Evolutionary conservation across 2,329 filamentous ascomycete genomes (phyloP).

Genomic region (Fusarium albosuccineum): DNA sequence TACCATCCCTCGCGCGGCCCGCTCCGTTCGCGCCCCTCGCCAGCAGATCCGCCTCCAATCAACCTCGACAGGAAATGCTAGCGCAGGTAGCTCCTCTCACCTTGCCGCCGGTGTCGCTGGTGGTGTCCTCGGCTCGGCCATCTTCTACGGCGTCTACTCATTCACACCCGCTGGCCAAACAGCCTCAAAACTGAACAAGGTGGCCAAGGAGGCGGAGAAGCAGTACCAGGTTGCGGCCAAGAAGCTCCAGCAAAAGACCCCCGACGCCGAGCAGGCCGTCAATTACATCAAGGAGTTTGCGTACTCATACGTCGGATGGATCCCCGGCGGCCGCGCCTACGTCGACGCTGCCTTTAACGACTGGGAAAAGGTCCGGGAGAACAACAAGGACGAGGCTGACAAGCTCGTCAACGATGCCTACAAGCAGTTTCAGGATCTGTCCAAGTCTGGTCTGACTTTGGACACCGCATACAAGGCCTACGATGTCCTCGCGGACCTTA

Average conservation of each 20-base stretch:
- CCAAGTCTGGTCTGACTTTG: slow-evolving; percentile 70
- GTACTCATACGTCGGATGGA: slow-evolving; percentile 77
- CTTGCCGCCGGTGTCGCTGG: slow-evolving; percentile 58
- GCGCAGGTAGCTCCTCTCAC: slow-evolving; percentile 47
- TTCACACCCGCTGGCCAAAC: slow-evolving; percentile 60
- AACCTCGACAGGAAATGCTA: slow-evolving; percentile 46
- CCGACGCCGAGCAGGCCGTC: slow-evolving; percentile 75
- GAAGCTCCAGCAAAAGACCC: slow-evolving; percentile 72
- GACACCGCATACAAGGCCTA: slow-evolving; percentile 72
- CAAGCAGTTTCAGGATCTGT: slow-evolving; percentile 72
- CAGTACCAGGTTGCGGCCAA: slow-evolving; percentile 72
- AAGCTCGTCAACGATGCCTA: slow-evolving; percentile 76
- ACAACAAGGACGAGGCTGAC: slow-evolving; percentile 78
- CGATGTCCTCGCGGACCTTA: slow-evolving; percentile 72
- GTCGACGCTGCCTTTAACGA: slow-evolving; percentile 79
- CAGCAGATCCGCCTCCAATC: slow-evolving; percentile 58
- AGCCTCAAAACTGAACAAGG: slow-evolving; percentile 59
- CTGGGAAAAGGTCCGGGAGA: slow-evolving; percentile 74
- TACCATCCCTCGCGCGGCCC: slow-evolving; percentile 45
- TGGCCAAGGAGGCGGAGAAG: slow-evolving; percentile 66
- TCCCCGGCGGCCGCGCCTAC: slow-evolving; percentile 77
- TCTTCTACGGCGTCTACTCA: slow-evolving; percentile 60
- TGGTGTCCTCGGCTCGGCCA: slow-evolving; percentile 57
- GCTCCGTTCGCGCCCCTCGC: slow-evolving; percentile 42
- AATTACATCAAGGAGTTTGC: slow-evolving; percentile 74